phyloP scores from a whole-genome alignment of 805 yeast genomes.

The Sugiyamaella smithiae region DNA sequence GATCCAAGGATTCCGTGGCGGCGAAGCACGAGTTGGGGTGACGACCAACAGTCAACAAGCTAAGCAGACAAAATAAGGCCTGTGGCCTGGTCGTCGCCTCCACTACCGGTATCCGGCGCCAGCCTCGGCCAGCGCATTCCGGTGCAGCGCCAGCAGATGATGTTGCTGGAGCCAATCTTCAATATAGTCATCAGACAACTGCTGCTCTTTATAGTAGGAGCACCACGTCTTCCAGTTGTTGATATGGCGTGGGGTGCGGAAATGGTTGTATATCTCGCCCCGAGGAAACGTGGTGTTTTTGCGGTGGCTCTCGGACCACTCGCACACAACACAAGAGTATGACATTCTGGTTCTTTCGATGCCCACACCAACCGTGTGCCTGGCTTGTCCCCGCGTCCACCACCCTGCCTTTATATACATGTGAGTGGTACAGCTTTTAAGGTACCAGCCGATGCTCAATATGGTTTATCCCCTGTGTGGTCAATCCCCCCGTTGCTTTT shows the following conservation, averaged over 20 bases:
- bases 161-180: constrained; percentile 31
- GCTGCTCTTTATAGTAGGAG: constrained; percentile 27
- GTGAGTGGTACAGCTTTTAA: no score
- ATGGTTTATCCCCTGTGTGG: not conserved
- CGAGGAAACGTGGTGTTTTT: constrained; percentile 10
- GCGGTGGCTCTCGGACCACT: constrained; percentile 29
- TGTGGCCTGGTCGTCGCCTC: no score
- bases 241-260: constrained; percentile 25
- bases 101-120: no score
- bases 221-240: constrained; percentile 29
- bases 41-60: no score
- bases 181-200: constrained; percentile 28
- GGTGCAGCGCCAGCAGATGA: constrained; percentile 23
- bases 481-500: not conserved
- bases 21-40: no score
- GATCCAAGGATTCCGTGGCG: no score
- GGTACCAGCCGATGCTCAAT: not conserved
- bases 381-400: not conserved
- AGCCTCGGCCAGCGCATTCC: constrained; percentile 21
- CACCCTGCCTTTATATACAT: not conserved
- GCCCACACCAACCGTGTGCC: not conserved
- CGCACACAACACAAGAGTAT: constrained; percentile 28
- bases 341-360: not conserved
- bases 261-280: constrained; percentile 25
- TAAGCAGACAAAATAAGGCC: not conserved